phyloP scores from a whole-genome alignment of 1,284 basidiomycete genomes.

The Mycena sp. region DNA sequence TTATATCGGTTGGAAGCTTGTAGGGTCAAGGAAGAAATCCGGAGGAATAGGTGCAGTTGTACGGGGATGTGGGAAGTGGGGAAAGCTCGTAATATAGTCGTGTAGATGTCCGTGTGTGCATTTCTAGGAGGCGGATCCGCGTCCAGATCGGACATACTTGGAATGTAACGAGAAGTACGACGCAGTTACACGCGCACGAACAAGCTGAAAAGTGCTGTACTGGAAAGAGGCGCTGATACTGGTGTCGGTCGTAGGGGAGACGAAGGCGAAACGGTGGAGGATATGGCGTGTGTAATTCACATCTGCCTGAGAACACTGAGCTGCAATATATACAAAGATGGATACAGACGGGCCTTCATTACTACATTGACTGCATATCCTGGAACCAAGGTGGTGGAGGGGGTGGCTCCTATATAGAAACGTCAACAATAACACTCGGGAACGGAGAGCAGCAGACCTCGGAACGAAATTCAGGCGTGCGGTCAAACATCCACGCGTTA shows the following conservation, averaged over 20 bases:
- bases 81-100: background rate
- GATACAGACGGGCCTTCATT: background rate
- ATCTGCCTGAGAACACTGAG: no score
- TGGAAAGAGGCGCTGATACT: no score
- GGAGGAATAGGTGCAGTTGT: background rate
- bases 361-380: conserved; percentile 3
- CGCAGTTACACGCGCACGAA: background rate
- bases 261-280: no score
- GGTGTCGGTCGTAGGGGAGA: no score
- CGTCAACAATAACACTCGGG: no score
- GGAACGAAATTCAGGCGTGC: background rate
- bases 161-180: no score
- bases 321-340: background rate
- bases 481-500: conserved; percentile 34
- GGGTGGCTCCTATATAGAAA: background rate
- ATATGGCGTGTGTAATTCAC: no score
- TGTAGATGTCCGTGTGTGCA: background rate
- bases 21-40: background rate
- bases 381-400: conserved; percentile 3
- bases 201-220: background rate
- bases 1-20: no score
- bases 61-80: background rate
- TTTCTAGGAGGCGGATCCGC: background rate
- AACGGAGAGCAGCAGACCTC: background rate
- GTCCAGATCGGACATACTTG: conserved; percentile 18